Base-by-base conservation (phyloP, 352 stramenopile genomes). In the Globisporangium canariense region DNA sequence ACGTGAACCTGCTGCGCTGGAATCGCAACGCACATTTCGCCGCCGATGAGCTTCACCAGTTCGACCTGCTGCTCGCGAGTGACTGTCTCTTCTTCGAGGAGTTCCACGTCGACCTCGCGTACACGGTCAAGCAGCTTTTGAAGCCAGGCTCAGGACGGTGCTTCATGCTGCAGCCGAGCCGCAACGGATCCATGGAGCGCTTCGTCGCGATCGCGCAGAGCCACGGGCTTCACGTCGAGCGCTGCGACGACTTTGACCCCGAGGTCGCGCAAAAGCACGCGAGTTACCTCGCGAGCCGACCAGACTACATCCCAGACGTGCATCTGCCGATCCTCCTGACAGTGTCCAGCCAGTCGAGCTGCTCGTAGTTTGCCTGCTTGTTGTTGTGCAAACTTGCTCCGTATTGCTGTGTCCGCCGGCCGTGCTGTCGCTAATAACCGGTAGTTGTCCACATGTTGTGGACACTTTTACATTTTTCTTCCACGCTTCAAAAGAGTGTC, bases 1-100 rank as follows among this genome's bases (percentile, higher is more conserved):
- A 56, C 1, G 68, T 72, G 10, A 74, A 85, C 40, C 64, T 92
- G n/a, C 64, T 96, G 41, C 75, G 79, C 4, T 96, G 87, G 87
- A 81, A 91, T 52, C 81, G 86, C 43, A 65, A 71, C 28, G 68
- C 56, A 11, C 28, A 43, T 6, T 71, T 83, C 34, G 56, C 64
- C 6, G 38, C 62, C 7, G 55, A 74, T 20, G 59, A 76, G 64
- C 69, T 59, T 5, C 71, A 85, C 30, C 75, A 89, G 53, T 93
- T 93, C 59, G 84, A 96, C 62, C 64, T 96, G 62, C 65, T 96
- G 46, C 74, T 96, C 36, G 87, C 85, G 4, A 92, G 85, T 58
- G 87, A 96, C 66, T 96, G 87, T 58, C 69, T 96, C 1, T 96
- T 96, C 70, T 96, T 96, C 58, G 83, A 94, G 71, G 78, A 87